Percentiles rank a stretch among this genome's conserved stretches.
phyloP scores from a whole-genome alignment of 345 rosid species.

The Salix purpurea region DNA sequence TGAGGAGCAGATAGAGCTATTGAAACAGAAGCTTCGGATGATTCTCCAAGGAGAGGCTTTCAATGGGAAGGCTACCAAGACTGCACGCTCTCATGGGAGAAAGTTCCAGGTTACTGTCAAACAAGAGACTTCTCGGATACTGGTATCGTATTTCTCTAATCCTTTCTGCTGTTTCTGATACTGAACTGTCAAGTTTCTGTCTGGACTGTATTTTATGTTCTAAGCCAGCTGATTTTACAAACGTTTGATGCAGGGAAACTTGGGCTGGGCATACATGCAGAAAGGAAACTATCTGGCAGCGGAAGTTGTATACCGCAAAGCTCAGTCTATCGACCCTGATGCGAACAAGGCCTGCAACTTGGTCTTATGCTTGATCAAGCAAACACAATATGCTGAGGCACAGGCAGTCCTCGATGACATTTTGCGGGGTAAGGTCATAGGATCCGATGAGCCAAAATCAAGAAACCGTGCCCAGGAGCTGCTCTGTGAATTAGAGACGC shows the following conservation, averaged over 20 bases:
- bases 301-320: constrained; percentile 78
- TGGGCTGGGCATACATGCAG: constrained; percentile 99
- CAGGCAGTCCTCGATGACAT: constrained; percentile 42
- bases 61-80: constrained; percentile 86
- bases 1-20: constrained; percentile 78
- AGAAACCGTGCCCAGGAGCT: constrained; percentile 41
- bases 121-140: constrained; percentile 78
- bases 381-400: constrained; percentile 54
- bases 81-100: constrained; percentile 92
- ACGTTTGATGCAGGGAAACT: constrained; percentile 60
- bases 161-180: neutral
- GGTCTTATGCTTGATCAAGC: constrained; percentile 70
- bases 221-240: neutral
- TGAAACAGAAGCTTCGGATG: constrained; percentile 70
- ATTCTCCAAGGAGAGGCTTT: constrained; percentile 85
- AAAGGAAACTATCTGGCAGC: constrained; percentile 72
- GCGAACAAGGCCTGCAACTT: constrained; percentile 88
- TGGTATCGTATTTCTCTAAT: constrained; percentile 38
- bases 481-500: constrained; percentile 4
- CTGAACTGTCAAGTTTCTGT: neutral
- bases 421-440: constrained; percentile 39
- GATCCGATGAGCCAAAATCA: constrained; percentile 54
- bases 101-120: constrained; percentile 88
- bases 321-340: constrained; percentile 77
- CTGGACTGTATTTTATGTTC: neutral